Conservation (phyloP, 257 asterid genomes). For the Salvia miltiorrhiza region DNA sequence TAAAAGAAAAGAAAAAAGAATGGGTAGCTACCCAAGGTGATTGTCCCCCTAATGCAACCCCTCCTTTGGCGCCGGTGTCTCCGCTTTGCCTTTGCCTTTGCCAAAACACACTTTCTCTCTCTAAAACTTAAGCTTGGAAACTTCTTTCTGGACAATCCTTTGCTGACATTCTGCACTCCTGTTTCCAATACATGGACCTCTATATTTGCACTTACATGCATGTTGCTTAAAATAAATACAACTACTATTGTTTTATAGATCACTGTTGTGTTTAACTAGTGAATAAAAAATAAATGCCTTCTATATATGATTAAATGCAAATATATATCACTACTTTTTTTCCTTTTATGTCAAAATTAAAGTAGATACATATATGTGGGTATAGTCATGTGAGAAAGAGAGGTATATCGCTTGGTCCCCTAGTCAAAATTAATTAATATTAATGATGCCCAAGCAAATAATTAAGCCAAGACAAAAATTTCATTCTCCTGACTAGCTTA, state of each 20-base stretch:
- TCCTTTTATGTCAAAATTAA: too few relatives aligned
- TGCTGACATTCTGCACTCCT: conserved; percentile 64
- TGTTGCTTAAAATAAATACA: too few relatives aligned
- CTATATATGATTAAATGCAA: too few relatives aligned
- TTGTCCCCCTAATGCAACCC: conserved; percentile 48
- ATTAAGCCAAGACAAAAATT: conserved; percentile 35
- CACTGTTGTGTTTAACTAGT: too few relatives aligned
- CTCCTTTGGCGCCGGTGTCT: conserved; percentile 69
- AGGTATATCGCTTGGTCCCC: too few relatives aligned
- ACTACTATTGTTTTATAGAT: too few relatives aligned
- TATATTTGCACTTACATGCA: background rate
- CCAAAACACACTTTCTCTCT: background rate
- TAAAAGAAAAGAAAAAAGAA: background rate
- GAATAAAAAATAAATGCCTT: too few relatives aligned
- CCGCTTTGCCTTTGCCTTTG: conserved; percentile 29
- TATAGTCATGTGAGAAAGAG: too few relatives aligned
- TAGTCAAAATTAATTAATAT: background rate
- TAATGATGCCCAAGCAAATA: background rate
- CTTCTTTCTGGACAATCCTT: conserved; percentile 44
- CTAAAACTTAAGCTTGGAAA: conserved; percentile 17
- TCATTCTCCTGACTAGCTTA: conserved; percentile 19
- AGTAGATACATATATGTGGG: too few relatives aligned
- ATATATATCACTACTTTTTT: too few relatives aligned
- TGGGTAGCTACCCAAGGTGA: conserved; percentile 43
- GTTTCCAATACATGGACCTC: conserved; percentile 31